Evolutionary conservation across 371 early-diverging fungal genomes (phyloP), one percentile per base, ranked within the genome.

Genomic region (Cokeromyces recurvatus): DNA sequence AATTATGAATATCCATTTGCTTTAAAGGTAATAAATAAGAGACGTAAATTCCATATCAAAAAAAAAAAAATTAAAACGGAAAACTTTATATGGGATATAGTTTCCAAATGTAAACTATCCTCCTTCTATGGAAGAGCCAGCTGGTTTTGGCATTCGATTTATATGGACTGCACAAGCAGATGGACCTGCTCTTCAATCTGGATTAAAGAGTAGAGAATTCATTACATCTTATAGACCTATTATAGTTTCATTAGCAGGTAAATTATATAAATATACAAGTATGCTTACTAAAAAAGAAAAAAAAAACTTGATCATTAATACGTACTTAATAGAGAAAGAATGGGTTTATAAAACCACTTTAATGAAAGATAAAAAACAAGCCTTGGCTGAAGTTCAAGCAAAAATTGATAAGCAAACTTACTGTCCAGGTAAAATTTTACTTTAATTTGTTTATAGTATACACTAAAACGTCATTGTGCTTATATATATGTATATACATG

Each of bases 151-250:
- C n/a, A 48, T 67, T 32, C 59, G 66, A 8, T 66, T 52, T 46
- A 61, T 78, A 5, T 78, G 78, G 78, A 69, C 70, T 14, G 76
- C 72, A 4, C 68, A 71, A 34, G 66, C 66, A 0, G 78, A 75
- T 37, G 74, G 76, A 7, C 78, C 78, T 17, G 68, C 51, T 2
- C 49, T 64, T 20, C 61, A 58, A 29, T 62, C 70, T 1, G 65
- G 68, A 9, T 21, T 68, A 12, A 60, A 58, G 36, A 68, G 68
- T 16, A 68, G 51, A 59, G 66, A 69, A 29, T 66, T 55, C 21
- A 32, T 62, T 31, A 68, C 68, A 20, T 65, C 68, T 25, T 62
- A 62, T 34, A 45, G 68, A 39, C 68, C 68, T 23, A 62, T 68
- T 11, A 57, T 68, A 27, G 64, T 68, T 11, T 62, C 68, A 10